Evolutionary conservation across 139 green algal species (phyloP), one percentile per base, ranked within the genome.

Genomic region (Ulvella scutata): DNA sequence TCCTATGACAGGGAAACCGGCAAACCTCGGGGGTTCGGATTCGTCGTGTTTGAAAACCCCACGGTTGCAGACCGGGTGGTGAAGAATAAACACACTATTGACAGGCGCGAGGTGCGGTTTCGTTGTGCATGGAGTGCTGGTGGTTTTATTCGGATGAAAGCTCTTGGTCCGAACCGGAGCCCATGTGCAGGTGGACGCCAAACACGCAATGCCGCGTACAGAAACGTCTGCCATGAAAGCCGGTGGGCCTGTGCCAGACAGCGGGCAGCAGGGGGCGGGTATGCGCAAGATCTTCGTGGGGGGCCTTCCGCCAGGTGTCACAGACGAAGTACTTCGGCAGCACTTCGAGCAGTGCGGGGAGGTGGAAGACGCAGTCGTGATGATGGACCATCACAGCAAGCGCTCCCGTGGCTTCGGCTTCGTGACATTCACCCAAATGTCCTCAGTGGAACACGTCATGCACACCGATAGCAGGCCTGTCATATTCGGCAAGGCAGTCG

Each of bases 201-300:
- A 98, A 79, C 87, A 89, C 51, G 93, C 93, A 29, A 88, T 98
- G 10, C 92, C 93, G 17, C 51, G 51, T 10, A 67, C 51, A 36
- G 51, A 67, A 67, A 36, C 51, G 13, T 36, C 51, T 6, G 51
- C n/a, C 13, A 36, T 3, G 6, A 67, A 67, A 67, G 51, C 51
- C 31, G 33, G n/a, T 36, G 33, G 33, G 7, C 51, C 31, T 36
- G 31, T 67, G n/a, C 51, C 51, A 3, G 51, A 67, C 31, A 67
- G 51, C 1, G 20, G 31, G 6, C n/a, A n/a, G n/a, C 51, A 67
- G 51, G n/a, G n/a, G n/a, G 51, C 51, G 33, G 51, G 51, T 6
- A 95, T 90, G 33, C 88, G 88, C 33, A 98, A 98, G 78, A 90
- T 98, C 10, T 98, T 98, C 79, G 92, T 98, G 20, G 93, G 93